phyloP scores from a whole-genome alignment of 2,329 filamentous ascomycete genomes.

The Talaromyces sp. region DNA sequence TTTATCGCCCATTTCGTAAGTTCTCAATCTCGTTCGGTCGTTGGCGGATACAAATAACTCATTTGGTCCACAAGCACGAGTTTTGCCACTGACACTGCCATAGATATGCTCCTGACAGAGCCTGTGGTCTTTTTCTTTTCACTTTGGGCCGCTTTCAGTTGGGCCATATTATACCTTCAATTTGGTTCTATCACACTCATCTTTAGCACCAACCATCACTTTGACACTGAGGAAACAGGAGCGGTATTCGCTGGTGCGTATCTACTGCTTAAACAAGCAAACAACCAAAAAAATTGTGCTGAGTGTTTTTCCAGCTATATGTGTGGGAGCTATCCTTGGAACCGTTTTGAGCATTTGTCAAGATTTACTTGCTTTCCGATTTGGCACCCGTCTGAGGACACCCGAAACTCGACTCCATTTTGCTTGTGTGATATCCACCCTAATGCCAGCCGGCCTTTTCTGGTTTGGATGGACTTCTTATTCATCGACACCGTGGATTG shows the following conservation, averaged over 20 bases:
- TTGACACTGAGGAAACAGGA: conserved; percentile 63
- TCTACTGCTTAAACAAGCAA: background rate
- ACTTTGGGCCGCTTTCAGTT: conserved; percentile 83
- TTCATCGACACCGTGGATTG: conserved; percentile 64
- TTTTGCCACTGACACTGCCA: background rate
- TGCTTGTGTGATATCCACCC: conserved; percentile 66
- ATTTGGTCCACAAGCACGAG: background rate
- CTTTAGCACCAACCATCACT: conserved; percentile 63
- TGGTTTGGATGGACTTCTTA: conserved; percentile 72
- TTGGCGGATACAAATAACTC: background rate
- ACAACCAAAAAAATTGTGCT: background rate
- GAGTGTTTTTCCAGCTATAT: conserved; percentile 50
- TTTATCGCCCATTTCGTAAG: conserved; percentile 69
- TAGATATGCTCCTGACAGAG: conserved; percentile 56
- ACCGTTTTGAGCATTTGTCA: conserved; percentile 68
- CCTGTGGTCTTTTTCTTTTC: conserved; percentile 70
- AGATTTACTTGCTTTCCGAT: conserved; percentile 57
- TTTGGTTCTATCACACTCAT: conserved; percentile 78
- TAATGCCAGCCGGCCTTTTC: conserved; percentile 77
- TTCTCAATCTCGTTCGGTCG: background rate
- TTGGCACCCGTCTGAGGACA: conserved; percentile 42
- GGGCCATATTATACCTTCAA: conserved; percentile 82
- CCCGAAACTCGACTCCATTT: conserved; percentile 83
- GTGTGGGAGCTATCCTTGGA: conserved; percentile 60
- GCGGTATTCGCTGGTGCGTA: conserved; percentile 60